Evolutionary conservation across 2,329 filamentous ascomycete species (phyloP).

Genomic region (Dactylonectria estremocensis): DNA sequence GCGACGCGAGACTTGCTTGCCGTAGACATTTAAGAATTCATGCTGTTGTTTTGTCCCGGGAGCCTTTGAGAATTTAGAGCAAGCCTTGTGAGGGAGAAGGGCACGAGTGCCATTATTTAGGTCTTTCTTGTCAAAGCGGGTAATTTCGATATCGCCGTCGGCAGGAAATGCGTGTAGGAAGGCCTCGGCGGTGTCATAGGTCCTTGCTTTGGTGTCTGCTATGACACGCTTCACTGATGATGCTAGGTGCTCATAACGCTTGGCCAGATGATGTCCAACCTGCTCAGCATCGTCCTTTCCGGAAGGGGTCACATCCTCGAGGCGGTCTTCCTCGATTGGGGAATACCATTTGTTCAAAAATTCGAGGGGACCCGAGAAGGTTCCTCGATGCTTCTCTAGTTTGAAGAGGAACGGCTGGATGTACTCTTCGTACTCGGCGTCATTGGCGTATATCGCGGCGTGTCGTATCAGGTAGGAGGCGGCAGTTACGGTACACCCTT

Average conservation of each 20-base stretch:
- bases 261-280: slow-evolving; percentile 37
- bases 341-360: slow-evolving; percentile 43
- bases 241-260: slow-evolving; percentile 41
- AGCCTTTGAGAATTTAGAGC: slow-evolving; percentile 39
- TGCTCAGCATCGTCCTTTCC: slow-evolving; percentile 39
- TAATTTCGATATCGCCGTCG: slow-evolving; percentile 34
- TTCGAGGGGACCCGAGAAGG: slow-evolving; percentile 37
- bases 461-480: slow-evolving; percentile 45
- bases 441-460: slow-evolving; percentile 44
- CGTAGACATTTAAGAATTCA: slow-evolving; percentile 40
- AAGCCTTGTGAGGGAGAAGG: slow-evolving; percentile 45
- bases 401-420: slow-evolving; percentile 43
- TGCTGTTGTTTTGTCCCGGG: slow-evolving; percentile 38
- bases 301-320: slow-evolving; percentile 43
- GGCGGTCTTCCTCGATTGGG: slow-evolving; percentile 40
- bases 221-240: slow-evolving; percentile 41
- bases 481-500: slow-evolving; percentile 41
- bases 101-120: slow-evolving; percentile 42
- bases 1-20: slow-evolving; percentile 32
- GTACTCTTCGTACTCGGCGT: slow-evolving; percentile 45
- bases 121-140: slow-evolving; percentile 38
- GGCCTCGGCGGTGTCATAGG: slow-evolving; percentile 41
- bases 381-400: slow-evolving; percentile 40
- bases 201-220: slow-evolving; percentile 42
- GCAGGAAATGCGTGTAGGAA: slow-evolving; percentile 36